Evolutionary conservation across 78 protist genomes (phyloP).

Genomic region (Dictyostelium citrinum): DNA sequence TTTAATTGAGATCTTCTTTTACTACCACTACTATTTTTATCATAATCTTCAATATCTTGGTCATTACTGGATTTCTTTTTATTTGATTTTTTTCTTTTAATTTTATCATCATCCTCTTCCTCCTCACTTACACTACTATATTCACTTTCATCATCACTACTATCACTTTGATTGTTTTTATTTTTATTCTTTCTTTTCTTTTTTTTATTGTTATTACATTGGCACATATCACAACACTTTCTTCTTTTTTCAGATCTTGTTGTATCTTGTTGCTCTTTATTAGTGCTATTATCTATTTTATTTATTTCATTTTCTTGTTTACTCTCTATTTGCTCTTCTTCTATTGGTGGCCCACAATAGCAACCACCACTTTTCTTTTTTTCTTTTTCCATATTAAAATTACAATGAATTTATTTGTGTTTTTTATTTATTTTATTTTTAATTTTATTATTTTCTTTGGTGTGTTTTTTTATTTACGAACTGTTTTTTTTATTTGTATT

Average conservation of each 20-base stretch:
- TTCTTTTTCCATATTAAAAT: background rate
- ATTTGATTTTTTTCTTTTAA: background rate
- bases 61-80: background rate
- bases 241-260: slow-evolving; percentile 5
- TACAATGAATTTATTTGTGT: background rate
- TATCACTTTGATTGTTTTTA: background rate
- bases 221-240: slow-evolving; percentile 18
- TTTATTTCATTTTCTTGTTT: background rate
- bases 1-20: slow-evolving; percentile 4
- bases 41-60: background rate
- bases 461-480: no score
- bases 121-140: background rate
- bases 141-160: background rate
- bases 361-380: slow-evolving; percentile 7
- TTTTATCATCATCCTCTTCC: background rate
- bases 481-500: no score
- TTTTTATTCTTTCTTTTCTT: background rate
- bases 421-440: background rate
- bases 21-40: background rate
- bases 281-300: background rate
- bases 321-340: background rate
- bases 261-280: background rate
- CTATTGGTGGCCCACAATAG: background rate
- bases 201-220: slow-evolving; percentile 6
- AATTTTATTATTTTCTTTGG: background rate